Base-by-base conservation (phyloP, 352 stramenopile species). In the Blastocystis sp. region DNA sequence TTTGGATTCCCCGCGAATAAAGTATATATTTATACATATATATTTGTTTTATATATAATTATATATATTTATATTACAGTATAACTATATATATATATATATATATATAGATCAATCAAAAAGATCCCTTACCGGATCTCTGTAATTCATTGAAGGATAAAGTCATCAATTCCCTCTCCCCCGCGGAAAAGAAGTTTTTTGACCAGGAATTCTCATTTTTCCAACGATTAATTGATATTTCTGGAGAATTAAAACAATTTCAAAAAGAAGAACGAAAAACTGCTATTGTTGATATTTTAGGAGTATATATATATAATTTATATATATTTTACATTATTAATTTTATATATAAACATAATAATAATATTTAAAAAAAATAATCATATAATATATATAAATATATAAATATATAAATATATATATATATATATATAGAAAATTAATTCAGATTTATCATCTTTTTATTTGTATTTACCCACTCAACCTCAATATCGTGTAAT, bases 391-490 rank as follows among this genome's bases (percentile, higher is more conserved):
- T n/a, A n/a, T n/a, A n/a, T n/a, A n/a, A n/a, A n/a, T n/a, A n/a
- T n/a, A n/a, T n/a, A n/a, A n/a, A n/a, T n/a, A n/a, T n/a, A n/a
- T n/a, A n/a, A n/a, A n/a, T n/a, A n/a, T n/a, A n/a, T n/a, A n/a
- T n/a, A n/a, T n/a, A n/a, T n/a, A n/a, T n/a, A n/a, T n/a, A n/a
- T 35, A 0, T 3, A 35, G 23, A 55, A 41, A 2, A 0, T 54
- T 19, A 36, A 27, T 13, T 4, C 11, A 6, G 11, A 3, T 10
- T 27, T 59, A 13, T 23, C 36, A 25, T 37, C 13, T 2, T 13
- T 35, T 21, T 47, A 45, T 18, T 52, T 67, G 23, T 71, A 71
- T 54, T 23, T 71, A 0, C 67, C 67, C 1, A 71, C 65, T 6
- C 43, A 69, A 11, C 65, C 65, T 5, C 25, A 59, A 19, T 43